phyloP scores from a whole-genome alignment of 176 grass and related monocot species.

The Oryza glumipatula region DNA sequence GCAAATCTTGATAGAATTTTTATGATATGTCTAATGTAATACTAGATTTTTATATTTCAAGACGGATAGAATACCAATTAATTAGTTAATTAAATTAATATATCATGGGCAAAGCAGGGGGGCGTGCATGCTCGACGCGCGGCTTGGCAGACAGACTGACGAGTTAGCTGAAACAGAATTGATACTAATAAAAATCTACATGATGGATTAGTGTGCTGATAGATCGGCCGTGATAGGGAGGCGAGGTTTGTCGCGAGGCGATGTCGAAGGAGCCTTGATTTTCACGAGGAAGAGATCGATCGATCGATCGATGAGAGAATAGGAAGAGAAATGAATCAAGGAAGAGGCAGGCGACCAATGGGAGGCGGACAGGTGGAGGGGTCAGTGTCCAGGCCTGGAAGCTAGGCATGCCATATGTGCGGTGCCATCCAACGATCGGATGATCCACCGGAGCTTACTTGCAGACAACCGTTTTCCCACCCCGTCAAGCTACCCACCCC shows the following conservation, averaged over 20 bases:
- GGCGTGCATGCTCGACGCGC: not conserved
- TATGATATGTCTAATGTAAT: too few relatives aligned
- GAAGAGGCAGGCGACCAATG: not conserved
- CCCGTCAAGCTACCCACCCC: conserved; percentile 44
- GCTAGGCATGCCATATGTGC: not conserved
- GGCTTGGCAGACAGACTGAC: not conserved
- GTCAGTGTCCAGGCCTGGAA: conserved; percentile 32
- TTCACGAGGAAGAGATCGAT: too few relatives aligned
- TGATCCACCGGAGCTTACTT: conserved; percentile 52
- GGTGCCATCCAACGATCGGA: not conserved
- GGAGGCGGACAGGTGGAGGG: not conserved
- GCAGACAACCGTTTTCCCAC: conserved; percentile 66
- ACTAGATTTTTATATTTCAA: too few relatives aligned
- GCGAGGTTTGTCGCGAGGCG: not conserved
- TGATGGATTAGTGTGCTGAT: too few relatives aligned
- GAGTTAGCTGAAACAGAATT: not conserved
- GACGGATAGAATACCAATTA: too few relatives aligned
- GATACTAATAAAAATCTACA: not conserved
- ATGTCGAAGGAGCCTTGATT: not conserved
- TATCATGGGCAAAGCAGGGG: not conserved
- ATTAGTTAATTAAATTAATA: too few relatives aligned
- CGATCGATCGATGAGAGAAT: not conserved
- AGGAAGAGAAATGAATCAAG: not conserved
- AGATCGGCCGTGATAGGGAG: not conserved
- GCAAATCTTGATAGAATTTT: too few relatives aligned